These are phyloP conservation scores for Potentilla sterilis DNA, from an alignment of 306 rosid genomes.

Conservation along the genomic window DNA sequence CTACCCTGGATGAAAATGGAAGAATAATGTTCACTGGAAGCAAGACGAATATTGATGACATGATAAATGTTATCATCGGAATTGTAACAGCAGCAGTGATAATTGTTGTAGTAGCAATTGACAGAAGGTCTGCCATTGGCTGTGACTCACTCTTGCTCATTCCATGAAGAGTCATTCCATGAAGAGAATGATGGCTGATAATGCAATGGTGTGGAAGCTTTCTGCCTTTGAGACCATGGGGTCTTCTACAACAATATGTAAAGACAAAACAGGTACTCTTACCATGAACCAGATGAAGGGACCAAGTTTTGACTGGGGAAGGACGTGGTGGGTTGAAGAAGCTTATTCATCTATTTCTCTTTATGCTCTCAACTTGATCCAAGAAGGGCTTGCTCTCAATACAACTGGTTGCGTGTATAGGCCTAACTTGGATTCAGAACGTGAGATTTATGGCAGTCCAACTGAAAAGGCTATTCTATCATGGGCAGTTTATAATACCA, in stretches of 20 bases:
- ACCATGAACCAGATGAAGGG: constrained; percentile 46
- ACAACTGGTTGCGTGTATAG: constrained; percentile 44
- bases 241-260: constrained; percentile 43
- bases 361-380: neutral
- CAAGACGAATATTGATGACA: constrained; percentile 28
- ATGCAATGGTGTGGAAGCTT: constrained; percentile 44
- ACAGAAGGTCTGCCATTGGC: constrained; percentile 44
- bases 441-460: constrained; percentile 45
- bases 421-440: constrained; percentile 1
- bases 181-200: constrained; percentile 49
- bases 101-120: constrained; percentile 46
- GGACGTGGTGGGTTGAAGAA: constrained; percentile 8
- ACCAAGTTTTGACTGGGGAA: constrained; percentile 38
- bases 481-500: constrained; percentile 28
- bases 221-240: constrained; percentile 58
- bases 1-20: constrained; percentile 33
- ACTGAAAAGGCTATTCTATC: constrained; percentile 54
- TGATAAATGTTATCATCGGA: constrained; percentile 29
- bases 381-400: constrained; percentile 42
- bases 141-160: neutral
- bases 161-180: constrained; percentile 50
- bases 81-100: constrained; percentile 42
- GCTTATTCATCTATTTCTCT: constrained; percentile 19
- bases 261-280: constrained; percentile 53
- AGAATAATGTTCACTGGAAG: constrained; percentile 27